Percentiles rank a stretch among this genome's conserved stretches.
Conservation (phyloP, 345 rosid genomes). For the Citrus inodora region DNA sequence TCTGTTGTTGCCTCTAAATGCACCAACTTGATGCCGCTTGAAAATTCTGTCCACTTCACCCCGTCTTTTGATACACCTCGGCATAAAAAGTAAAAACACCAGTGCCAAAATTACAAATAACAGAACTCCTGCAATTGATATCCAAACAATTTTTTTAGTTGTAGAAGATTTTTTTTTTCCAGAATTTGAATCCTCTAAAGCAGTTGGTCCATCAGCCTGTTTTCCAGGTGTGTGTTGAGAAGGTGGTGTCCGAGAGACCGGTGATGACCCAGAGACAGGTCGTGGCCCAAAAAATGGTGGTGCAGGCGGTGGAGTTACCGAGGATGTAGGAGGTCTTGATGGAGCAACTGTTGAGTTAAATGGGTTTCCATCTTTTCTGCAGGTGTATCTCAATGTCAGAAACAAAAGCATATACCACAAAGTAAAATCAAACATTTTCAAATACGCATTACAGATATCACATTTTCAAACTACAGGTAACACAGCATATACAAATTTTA, state of each 20-base stretch:
- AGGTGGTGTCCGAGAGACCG: constrained; percentile 32
- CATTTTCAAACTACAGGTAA: neutral
- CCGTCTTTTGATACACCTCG: constrained; percentile 50
- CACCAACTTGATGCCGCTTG: constrained; percentile 70
- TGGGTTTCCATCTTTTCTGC: constrained; percentile 82
- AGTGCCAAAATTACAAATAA: constrained; percentile 52
- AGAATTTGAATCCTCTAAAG: constrained; percentile 43
- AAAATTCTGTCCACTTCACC: constrained; percentile 43
- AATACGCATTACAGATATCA: neutral
- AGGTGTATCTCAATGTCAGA: constrained; percentile 20
- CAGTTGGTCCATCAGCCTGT: constrained; percentile 61
- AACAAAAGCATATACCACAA: neutral
- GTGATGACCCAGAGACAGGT: constrained; percentile 26
- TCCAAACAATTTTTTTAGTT: constrained; percentile 62
- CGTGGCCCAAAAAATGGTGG: constrained; percentile 17
- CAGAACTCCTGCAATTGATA: constrained; percentile 67
- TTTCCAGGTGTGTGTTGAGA: constrained; percentile 41
- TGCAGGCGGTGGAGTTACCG: constrained; percentile 39
- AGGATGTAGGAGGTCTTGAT: constrained; percentile 45
- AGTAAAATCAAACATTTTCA: constrained; percentile 4
- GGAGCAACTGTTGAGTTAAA: constrained; percentile 63
- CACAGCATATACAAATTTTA: neutral
- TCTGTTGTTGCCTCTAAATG: constrained; percentile 56
- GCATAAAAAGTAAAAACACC: constrained; percentile 51
- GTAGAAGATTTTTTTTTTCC: constrained; percentile 37